Evolutionary conservation across 192 early-diverging fungal genomes (phyloP).

Genomic region (Rhizoclosmatium globosum): DNA sequence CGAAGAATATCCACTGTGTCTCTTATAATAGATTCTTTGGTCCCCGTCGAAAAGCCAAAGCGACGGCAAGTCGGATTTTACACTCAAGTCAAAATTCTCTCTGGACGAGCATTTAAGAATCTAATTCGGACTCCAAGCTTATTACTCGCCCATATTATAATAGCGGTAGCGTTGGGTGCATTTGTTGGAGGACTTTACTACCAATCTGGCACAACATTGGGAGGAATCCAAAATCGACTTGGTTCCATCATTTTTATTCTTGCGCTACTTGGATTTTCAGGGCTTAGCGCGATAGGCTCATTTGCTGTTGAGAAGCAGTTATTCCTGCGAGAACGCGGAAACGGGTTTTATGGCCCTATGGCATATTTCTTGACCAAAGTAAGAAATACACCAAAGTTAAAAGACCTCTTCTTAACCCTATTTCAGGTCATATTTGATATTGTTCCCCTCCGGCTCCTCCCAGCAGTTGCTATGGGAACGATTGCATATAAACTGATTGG

Average conservation of each 20-base stretch:
- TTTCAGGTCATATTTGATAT: conserved; percentile 73
- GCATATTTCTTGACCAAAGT: conserved; percentile 55
- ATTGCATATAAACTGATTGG: conserved; percentile 79
- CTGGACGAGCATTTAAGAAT: conserved; percentile 81
- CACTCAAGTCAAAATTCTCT: conserved; percentile 77
- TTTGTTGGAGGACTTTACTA: conserved; percentile 77
- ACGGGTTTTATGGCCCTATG: conserved; percentile 57
- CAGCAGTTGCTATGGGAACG: conserved; percentile 68
- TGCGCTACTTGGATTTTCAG: conserved; percentile 74
- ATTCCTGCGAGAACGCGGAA: conserved; percentile 57
- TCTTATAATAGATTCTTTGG: neutral
- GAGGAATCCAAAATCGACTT: conserved; percentile 78
- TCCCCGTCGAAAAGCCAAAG: conserved; percentile 29
- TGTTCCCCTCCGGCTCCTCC: conserved; percentile 72
- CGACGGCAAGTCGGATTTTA: conserved; percentile 49
- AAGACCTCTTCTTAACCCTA: neutral
- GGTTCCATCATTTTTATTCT: conserved; percentile 76
- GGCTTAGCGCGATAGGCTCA: conserved; percentile 67
- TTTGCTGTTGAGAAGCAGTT: conserved; percentile 59
- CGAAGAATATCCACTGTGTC: neutral
- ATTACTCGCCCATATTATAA: conserved; percentile 76
- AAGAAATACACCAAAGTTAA: neutral
- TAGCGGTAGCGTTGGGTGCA: conserved; percentile 72
- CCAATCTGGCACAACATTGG: conserved; percentile 60
- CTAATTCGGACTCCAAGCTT: conserved; percentile 82